A percentile compares a stretch with the other conserved stretches of the same genome.
Conservation (phyloP, 1,284 basidiomycete genomes). For the Phellinidium pouzarii region DNA sequence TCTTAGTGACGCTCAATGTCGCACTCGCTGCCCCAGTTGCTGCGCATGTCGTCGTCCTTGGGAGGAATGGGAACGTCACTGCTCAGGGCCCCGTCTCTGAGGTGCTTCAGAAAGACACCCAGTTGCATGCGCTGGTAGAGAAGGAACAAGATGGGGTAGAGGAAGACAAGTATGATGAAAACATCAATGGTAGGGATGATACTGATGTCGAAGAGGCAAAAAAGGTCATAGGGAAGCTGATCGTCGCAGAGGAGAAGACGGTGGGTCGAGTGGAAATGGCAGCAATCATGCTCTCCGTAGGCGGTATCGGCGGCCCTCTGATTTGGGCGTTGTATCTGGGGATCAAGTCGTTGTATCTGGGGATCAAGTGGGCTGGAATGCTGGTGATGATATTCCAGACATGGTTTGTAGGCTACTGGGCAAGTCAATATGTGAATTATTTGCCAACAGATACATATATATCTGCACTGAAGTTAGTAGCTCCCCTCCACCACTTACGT, state of each 20-base stretch:
- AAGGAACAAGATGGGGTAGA: constrained; percentile 16
- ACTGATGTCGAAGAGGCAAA: constrained; percentile 13
- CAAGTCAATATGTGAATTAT: constrained; percentile 30
- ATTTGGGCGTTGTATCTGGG: constrained; percentile 14
- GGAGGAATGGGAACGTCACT: constrained; percentile 24
- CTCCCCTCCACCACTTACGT: constrained; percentile 22
- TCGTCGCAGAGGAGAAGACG: constrained; percentile 37
- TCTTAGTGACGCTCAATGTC: constrained; percentile 40
- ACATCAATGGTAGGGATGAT: background rate
- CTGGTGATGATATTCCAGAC: constrained; percentile 16
- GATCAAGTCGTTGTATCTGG: background rate
- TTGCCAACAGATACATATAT: constrained; percentile 30
- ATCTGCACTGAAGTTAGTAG: constrained; percentile 33
- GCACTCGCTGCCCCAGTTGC: constrained; percentile 34
- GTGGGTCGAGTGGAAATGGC: constrained; percentile 34
- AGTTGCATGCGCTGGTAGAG: constrained; percentile 20
- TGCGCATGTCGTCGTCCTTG: constrained; percentile 32
- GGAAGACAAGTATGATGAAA: constrained; percentile 10
- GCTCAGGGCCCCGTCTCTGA: constrained; percentile 23
- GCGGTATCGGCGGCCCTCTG: constrained; percentile 18
- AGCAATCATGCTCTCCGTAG: constrained; percentile 16
- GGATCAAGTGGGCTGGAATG: background rate
- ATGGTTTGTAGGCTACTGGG: constrained; percentile 37
- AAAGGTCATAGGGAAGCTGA: constrained; percentile 26
- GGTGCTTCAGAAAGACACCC: constrained; percentile 24